Base-by-base conservation (phyloP, 129 eudicot species). In the Lactuca saligna region DNA sequence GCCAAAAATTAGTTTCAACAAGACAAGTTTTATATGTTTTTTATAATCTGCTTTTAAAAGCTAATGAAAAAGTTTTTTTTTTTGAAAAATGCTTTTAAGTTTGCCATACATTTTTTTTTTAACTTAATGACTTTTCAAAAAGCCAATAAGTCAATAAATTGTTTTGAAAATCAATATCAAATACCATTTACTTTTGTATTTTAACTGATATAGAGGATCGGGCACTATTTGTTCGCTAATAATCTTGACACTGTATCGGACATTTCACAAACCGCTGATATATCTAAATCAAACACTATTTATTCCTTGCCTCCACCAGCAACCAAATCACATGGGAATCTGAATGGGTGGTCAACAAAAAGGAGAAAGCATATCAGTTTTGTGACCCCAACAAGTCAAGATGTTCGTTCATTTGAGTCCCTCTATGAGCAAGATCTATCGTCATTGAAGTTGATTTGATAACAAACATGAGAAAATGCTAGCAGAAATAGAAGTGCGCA, bases 191-290 rank as follows among this genome's bases (percentile, higher is more conserved):
- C n/a, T n/a, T n/a, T n/a, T n/a, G n/a, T n/a, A 70, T 70, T 57
- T 68, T 34, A 31, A 70, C 32, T 71, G 74, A 20, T 58, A 54
- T 14, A 57, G 57, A 41, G 73, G 62, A 48, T 54, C 66, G 25
- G 74, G 2, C 29, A 25, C 29, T 25, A 25, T 25, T 25, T 25
- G 29, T 25, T 25, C 29, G 29, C n/a, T 10, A 56, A 49, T 53
- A 12, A 17, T 79, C 3, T 71, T 25, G 86, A 83, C 44, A 75
- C 91, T 17, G 62, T 63, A 37, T 81, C 84, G 4, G 87, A 82
- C 57, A 75, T 74, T 61, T 83, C 97, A 34, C 84, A 75, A 65
- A 83, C 59, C 65, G 77, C 92, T 20, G 85, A 83, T 35, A 77
- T 63, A 48, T 83, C 97, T 68, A 88, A 83, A 68, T 86, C 48